Base-by-base conservation (phyloP, 805 yeast species). In the Yarrowia porcina region DNA sequence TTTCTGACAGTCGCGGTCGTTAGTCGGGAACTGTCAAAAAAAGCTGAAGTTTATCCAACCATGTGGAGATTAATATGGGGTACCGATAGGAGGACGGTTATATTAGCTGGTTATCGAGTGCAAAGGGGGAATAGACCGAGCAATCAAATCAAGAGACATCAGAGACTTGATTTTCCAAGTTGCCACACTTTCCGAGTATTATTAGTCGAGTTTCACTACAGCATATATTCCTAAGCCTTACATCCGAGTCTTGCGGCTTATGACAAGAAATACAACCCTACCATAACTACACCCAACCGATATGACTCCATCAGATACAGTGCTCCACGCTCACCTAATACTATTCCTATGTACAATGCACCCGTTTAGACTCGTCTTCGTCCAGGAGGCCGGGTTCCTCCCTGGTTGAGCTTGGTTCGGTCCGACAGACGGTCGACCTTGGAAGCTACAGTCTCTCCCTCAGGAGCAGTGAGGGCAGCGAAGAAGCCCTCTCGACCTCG, bases 311-410 rank as follows among this genome's bases (percentile, higher is more conserved):
- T n/a, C n/a, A n/a, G n/a, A n/a, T n/a, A n/a, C n/a, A n/a, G n/a
- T n/a, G n/a, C n/a, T n/a, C n/a, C n/a, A n/a, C n/a, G n/a, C n/a
- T n/a, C n/a, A n/a, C n/a, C n/a, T n/a, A 15, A 27, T 45, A 35
- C 35, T 17, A 25, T 52, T 35, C 42, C 59, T 52, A 52, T 52
- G 44, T 52, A 52, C 59, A 52, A 52, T 49, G 52, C 52, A 45
- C 52, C 52, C 52, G 52, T 21, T 63, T 69, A 75, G 36, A 75
- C 73, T 44, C 79, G 64, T 79, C 97, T 87, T 64, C 80, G 80
- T 73, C 86, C 84, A 75, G 93, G 96, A 20, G 96, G 80, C 70
- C 94, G 84, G 50, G 83, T 87, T 80, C 98, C 98, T 80, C 99
- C 99, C 71, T 90, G 90, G 75, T 89, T 88, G 78, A 93, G 80